Base-by-base conservation (phyloP, 2,329 filamentous ascomycete genomes). In the Parastagonospora avenae region DNA sequence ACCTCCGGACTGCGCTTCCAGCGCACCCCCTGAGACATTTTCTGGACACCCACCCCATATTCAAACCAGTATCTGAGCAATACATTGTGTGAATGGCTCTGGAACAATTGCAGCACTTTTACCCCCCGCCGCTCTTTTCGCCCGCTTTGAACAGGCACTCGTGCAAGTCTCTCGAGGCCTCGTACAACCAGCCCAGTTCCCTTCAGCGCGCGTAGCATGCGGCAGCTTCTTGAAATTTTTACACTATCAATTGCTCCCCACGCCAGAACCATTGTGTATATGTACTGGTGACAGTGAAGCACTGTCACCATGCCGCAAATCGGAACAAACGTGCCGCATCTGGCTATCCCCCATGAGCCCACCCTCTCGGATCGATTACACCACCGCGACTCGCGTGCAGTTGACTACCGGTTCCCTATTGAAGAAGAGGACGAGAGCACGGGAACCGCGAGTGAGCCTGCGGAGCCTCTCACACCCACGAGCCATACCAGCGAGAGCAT, bases 361-460 rank as follows among this genome's bases (percentile, higher is more conserved):
- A 54, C 55, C 8, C 50, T 65, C 16, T 51, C 62, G 4, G 59
- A 64, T 37, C 60, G 57, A 36, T 35, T 65, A 35, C 52, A 58
- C 24, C 62, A 57, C 47, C 64, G 64, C 42, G 67, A 70, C 35
- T 68, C 67, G 11, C 66, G 63, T 31, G 38, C 60, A 10, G 52
- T 62, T 33, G 65, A 71, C 15, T 62, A 54, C 38, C 66, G 66
- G 14, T 50, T 59, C 31, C 57, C 70, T 31, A 72, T 74, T 46
- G 68, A 70, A 48, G 72, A 74, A 52, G 72, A 73, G 51, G 71
- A 74, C 55, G 71, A 74, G 52, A 73, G 68, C 49, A 73, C 64
- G 29, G 71, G 70, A 41, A 72, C 72, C 6, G 71, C 64, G 29
- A 74, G 71, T 54, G 73, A 75, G 47, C 66, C 67, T n/a, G 59